phyloP scores from a whole-genome alignment of 345 rosid genomes.

The Atalantia buxifolia region DNA sequence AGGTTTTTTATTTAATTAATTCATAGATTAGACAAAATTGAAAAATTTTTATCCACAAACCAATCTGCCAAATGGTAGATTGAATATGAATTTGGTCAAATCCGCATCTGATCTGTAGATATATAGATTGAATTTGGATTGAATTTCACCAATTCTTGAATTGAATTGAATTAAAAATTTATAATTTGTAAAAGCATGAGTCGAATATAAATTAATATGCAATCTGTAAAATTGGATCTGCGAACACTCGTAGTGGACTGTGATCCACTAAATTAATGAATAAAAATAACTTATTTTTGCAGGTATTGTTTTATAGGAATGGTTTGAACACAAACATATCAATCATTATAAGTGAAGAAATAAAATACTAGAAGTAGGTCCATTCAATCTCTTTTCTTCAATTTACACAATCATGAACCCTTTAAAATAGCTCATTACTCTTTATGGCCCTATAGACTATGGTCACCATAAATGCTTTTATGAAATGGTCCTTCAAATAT shows the following conservation, averaged over 20 bases:
- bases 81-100: too few relatives aligned
- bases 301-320: not conserved
- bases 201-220: too few relatives aligned
- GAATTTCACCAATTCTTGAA: too few relatives aligned
- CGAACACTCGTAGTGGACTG: fast-evolving
- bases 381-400: constrained; percentile 18
- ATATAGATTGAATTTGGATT: fast-evolving
- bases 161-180: too few relatives aligned
- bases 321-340: constrained; percentile 6
- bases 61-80: too few relatives aligned
- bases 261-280: not conserved
- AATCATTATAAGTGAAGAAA: constrained; percentile 27
- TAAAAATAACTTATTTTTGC: not conserved
- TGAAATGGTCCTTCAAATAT: not conserved
- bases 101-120: too few relatives aligned
- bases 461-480: not conserved
- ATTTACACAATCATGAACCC: constrained; percentile 21
- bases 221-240: too few relatives aligned
- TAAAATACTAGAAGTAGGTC: constrained; percentile 12
- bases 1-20: too few relatives aligned
- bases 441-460: not conserved
- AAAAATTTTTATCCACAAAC: too few relatives aligned
- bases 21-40: too few relatives aligned
- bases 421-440: constrained; percentile 6
- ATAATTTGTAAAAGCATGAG: too few relatives aligned